Base-by-base conservation (phyloP, 1,284 basidiomycete species). In the Peniophora sp. region DNA sequence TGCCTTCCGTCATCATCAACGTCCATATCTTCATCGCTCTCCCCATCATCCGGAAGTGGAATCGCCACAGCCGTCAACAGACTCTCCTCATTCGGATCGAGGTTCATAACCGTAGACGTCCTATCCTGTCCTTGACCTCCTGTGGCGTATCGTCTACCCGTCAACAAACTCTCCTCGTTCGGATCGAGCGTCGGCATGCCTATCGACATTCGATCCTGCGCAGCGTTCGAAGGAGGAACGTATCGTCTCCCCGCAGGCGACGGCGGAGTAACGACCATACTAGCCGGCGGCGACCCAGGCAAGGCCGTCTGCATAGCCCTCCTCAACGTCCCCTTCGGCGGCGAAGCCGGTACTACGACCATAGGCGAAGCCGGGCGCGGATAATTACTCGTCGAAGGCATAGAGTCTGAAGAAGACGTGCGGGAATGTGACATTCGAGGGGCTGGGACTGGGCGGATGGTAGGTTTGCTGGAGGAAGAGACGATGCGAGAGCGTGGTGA, bases 21-120 rank as follows among this genome's bases (percentile, higher is more conserved):
- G 52, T 79, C 78, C 54, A 62, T 51, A 19, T 75, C 73, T 66
- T 69, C 64, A 47, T 85, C 85, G 1, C n/a, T 20, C 58, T 87
- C 85, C 57, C 75, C 81, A 58, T 85, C 83, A 53, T 81, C 79
- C 8, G 88, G 86, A 27, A 88, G 73, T 12, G 86, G 86, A 44
- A 88, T 81, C 34, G 72, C 72, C 53, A 81, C 78, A 2, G 87
- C 85, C 43, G 85, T 69, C 46, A 89, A 72, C 3, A 89, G 67
- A n/a, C 83, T 82, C 47, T 87, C 78, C 41, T 87, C 77, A 24
- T 70, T 65, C 53, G 63, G 17, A 61, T 48, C 58, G 58, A 52
- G 57, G 56, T n/a, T n/a, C n/a, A n/a, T n/a, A n/a, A n/a, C n/a
- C n/a, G n/a, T n/a, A n/a, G n/a, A n/a, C n/a, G n/a, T n/a, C n/a